Percentiles rank a stretch among this genome's conserved stretches.
phyloP scores from a whole-genome alignment of 108 stramenopile species.

The Cyclotella sp. region DNA sequence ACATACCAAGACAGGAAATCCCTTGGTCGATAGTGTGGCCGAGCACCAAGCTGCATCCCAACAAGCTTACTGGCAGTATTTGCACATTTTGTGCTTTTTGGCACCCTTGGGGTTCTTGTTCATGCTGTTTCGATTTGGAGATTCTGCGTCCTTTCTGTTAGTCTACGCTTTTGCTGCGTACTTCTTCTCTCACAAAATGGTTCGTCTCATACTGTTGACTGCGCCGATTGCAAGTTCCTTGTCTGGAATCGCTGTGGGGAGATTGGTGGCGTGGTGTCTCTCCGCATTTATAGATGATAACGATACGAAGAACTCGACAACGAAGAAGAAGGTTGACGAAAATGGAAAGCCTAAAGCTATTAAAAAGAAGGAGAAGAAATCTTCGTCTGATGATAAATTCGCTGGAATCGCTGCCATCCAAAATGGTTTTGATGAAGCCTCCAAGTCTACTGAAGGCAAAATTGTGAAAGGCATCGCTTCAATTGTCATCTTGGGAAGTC shows the following conservation, averaged over 20 bases:
- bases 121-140: conserved; percentile 75
- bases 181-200: conserved; percentile 98
- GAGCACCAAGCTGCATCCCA: conserved; percentile 97
- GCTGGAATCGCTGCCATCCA: conserved; percentile 59
- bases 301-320: conserved; percentile 13
- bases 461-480: conserved; percentile 66
- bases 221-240: conserved; percentile 92
- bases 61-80: conserved; percentile 96
- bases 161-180: conserved; percentile 93
- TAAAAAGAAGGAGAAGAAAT: conserved; percentile 66
- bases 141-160: conserved; percentile 85
- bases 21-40: conserved; percentile 91
- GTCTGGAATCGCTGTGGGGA: conserved; percentile 89
- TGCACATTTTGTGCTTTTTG: conserved; percentile 93
- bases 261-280: conserved; percentile 78
- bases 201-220: conserved; percentile 93
- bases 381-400: conserved; percentile 31
- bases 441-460: conserved; percentile 76
- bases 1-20: conserved; percentile 94
- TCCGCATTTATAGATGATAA: conserved; percentile 61
- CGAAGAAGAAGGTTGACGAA: conserved; percentile 18
- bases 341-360: conserved; percentile 32
- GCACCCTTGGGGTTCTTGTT: conserved; percentile 95
- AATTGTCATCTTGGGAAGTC: conserved; percentile 52
- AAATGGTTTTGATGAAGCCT: conserved; percentile 54